Evolutionary conservation across 441 rosid species (phyloP).

Genomic region (Pelargonium australe): DNA sequence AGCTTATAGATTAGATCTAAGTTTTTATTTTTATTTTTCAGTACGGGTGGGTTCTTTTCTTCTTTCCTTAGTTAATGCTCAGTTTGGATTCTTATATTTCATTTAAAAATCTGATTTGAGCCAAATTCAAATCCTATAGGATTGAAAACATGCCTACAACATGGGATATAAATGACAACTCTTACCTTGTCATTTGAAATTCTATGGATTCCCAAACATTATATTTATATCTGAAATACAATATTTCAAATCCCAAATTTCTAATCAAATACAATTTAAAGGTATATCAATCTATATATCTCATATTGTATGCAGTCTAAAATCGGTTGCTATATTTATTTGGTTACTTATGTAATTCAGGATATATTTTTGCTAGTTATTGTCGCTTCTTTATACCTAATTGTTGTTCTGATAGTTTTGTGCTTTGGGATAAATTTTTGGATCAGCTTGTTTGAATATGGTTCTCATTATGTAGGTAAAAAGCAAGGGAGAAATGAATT

Average conservation of each 20-base stretch:
- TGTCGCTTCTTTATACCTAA: background rate
- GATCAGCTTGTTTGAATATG: slow-evolving; percentile 16
- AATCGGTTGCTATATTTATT: background rate
- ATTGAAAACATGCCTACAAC: too few species aligned
- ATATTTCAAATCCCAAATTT: too few species aligned
- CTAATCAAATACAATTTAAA: too few species aligned
- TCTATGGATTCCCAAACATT: too few species aligned
- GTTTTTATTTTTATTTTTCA: background rate
- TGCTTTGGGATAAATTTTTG: background rate
- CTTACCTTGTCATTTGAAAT: too few species aligned
- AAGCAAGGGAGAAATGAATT: slow-evolving; percentile 98
- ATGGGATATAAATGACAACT: too few species aligned
- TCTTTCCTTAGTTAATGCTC: background rate
- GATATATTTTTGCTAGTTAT: background rate
- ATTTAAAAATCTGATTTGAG: too few species aligned
- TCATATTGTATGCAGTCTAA: background rate
- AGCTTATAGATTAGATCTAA: background rate
- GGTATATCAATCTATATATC: too few species aligned
- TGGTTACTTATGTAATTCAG: background rate
- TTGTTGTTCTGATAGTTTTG: background rate
- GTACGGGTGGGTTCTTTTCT: background rate
- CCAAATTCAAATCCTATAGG: too few species aligned
- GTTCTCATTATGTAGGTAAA: slow-evolving; percentile 42
- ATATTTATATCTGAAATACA: too few species aligned
- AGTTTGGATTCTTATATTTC: too few species aligned